Percentiles rank a stretch among this genome's conserved stretches.
These are phyloP conservation scores for Discostella pseudostelligera DNA, from an alignment of 108 stramenopile species.

Conservation along the genomic window DNA sequence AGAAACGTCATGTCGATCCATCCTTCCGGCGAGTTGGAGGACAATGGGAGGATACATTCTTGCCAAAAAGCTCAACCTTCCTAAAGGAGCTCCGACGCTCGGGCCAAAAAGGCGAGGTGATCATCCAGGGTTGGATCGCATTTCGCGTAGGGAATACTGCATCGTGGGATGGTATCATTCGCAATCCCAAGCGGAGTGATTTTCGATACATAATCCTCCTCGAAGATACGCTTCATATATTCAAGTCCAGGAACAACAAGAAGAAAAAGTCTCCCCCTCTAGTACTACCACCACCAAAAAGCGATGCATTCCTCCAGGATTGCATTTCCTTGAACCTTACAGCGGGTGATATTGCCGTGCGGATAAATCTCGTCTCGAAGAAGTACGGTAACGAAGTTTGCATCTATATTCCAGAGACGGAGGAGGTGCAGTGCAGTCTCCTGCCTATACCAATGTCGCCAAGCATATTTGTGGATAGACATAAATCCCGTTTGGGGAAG, in stretches of 20 bases:
- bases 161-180: constrained; percentile 26
- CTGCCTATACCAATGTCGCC: constrained; percentile 29
- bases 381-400: constrained; percentile 31
- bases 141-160: constrained; percentile 11
- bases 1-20: neutral
- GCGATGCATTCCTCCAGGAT: constrained; percentile 12
- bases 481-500: constrained; percentile 36
- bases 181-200: constrained; percentile 26
- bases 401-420: constrained; percentile 19
- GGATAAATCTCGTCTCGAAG: constrained; percentile 27
- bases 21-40: neutral
- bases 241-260: constrained; percentile 22
- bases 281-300: no score
- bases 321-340: constrained; percentile 28
- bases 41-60: constrained; percentile 14
- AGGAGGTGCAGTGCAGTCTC: constrained; percentile 12
- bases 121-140: constrained; percentile 46
- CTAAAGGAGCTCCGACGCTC: constrained; percentile 29
- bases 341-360: constrained; percentile 16
- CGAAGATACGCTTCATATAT: constrained; percentile 34
- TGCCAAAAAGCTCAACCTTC: constrained; percentile 33
- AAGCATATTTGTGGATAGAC: constrained; percentile 24
- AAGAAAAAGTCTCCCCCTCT: no score
- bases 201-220: constrained; percentile 41
- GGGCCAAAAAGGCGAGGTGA: constrained; percentile 28